Evolutionary conservation across 1,284 basidiomycete genomes (phyloP), one percentile per base, ranked within the genome.

Genomic region (Papiliotrema flavescens): DNA sequence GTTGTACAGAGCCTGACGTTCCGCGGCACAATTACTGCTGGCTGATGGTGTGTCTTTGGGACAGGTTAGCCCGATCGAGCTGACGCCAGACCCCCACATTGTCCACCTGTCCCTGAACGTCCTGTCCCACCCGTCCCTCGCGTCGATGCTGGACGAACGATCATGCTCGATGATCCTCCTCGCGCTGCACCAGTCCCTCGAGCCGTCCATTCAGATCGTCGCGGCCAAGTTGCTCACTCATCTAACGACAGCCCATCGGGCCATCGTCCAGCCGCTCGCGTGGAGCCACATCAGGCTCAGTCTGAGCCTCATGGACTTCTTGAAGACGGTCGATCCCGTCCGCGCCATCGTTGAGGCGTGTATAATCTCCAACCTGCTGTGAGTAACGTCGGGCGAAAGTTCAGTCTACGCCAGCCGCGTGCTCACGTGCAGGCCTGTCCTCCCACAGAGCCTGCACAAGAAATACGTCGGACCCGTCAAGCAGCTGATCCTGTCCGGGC

Each of bases 251-350:
- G 84, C 83, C 53, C 92, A 96, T 71, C 82, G 87, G 69, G 86
- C 88, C 61, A 83, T 85, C 24, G 88, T 95, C 58, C 80, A 90
- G 53, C 82, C 84, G 2, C 59, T 73, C 15, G 65, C 66, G 2
- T 66, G 64, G 65, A 60, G 57, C 39, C 65, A 68, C 57, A 63
- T 69, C 35, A 54, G 64, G 85, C 90, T 34, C 85, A 93, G 45
- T 78, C 87, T 59, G 79, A 84, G 63, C 79, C 81, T 59, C 87
- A 93, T 71, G 90, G 89, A 2, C 66, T 95, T 39, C 74, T 91
- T 46, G 64, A 85, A 43, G 85, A 86, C 45, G 4, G 59, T 63
- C 4, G 88, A 91, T 71, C 76, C 91, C 63, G 88, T 86, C 15
- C 55, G 73, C 36, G 71, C 62, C 13, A 73, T 81, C 22, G 78